phyloP scores from a whole-genome alignment of 2,329 filamentous ascomycete genomes.

The Penicillium rolfsii region DNA sequence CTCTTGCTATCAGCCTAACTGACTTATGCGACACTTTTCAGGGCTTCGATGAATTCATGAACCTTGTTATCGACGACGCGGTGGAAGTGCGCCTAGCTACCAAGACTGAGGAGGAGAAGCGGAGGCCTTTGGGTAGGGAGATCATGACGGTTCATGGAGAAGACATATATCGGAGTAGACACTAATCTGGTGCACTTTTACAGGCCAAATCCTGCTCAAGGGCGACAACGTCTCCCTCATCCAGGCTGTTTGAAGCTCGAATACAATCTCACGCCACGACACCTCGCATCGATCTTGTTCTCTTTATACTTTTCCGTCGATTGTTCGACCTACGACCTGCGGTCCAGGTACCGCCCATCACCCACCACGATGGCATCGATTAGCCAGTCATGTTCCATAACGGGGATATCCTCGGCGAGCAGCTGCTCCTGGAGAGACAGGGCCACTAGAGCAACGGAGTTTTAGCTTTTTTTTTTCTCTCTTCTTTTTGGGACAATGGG shows the following conservation, averaged over 20 bases:
- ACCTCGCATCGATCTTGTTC: constrained; percentile 7
- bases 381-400: constrained; percentile 74
- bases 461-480: constrained; percentile 25
- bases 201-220: constrained; percentile 83
- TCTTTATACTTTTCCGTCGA: constrained; percentile 14
- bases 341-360: constrained; percentile 61
- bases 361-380: constrained; percentile 78
- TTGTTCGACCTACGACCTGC: constrained; percentile 29
- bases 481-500: constrained; percentile 8
- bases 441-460: constrained; percentile 60
- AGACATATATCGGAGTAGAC: too few species aligned
- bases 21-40: constrained; percentile 41
- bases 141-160: neutral
- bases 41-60: constrained; percentile 99
- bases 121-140: constrained; percentile 73
- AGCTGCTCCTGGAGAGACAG: constrained; percentile 86
- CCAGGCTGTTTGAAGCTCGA: constrained; percentile 53
- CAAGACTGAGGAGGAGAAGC: constrained; percentile 77
- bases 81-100: constrained; percentile 86
- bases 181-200: neutral
- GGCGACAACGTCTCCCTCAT: constrained; percentile 87
- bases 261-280: neutral
- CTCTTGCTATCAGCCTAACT: neutral
- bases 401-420: constrained; percentile 71
- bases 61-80: constrained; percentile 93